A percentile compares a stretch with the other conserved stretches of the same genome.
phyloP scores from a whole-genome alignment of 495 filamentous ascomycete genomes.

The Evernia prunastri region DNA sequence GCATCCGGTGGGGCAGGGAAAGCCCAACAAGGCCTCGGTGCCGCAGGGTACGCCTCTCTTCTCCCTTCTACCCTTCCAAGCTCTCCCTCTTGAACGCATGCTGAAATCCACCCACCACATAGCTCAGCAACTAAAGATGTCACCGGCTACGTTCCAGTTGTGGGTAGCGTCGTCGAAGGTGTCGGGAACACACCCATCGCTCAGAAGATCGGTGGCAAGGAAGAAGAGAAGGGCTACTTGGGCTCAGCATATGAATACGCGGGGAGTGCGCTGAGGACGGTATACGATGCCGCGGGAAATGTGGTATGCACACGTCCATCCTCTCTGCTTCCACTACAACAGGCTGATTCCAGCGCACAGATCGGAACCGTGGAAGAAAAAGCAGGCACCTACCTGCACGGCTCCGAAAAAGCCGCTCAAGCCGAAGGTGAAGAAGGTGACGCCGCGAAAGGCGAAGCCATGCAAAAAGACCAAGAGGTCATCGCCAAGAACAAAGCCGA shows the following conservation, averaged over 20 bases:
- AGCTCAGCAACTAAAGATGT: conserved; percentile 16
- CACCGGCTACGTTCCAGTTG: conserved; percentile 17
- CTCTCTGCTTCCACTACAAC: not conserved
- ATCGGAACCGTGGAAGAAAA: conserved; percentile 22
- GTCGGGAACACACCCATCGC: conserved; percentile 18
- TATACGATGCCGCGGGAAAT: conserved; percentile 23
- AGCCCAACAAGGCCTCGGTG: conserved; percentile 17
- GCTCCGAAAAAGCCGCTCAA: conserved; percentile 3
- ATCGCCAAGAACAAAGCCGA: conserved; percentile 12
- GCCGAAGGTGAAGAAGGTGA: not conserved
- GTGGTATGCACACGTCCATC: conserved; percentile 2
- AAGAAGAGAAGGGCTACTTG: conserved; percentile 23
- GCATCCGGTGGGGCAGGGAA: conserved; percentile 14
- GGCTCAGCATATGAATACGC: conserved; percentile 18
- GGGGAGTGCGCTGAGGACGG: conserved; percentile 14
- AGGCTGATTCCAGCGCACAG: not conserved
- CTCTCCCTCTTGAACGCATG: not conserved
- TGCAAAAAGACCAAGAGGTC: conserved; percentile 12
- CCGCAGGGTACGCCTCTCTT: conserved; percentile 12
- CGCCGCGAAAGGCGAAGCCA: not conserved
- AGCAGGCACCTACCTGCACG: conserved; percentile 19
- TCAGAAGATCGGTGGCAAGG: conserved; percentile 19
- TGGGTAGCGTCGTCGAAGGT: conserved; percentile 23
- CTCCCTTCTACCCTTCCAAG: not conserved
- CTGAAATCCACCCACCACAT: not conserved